Base-by-base conservation (phyloP, 1,284 basidiomycete species). In the Hymenochaete sp. region DNA sequence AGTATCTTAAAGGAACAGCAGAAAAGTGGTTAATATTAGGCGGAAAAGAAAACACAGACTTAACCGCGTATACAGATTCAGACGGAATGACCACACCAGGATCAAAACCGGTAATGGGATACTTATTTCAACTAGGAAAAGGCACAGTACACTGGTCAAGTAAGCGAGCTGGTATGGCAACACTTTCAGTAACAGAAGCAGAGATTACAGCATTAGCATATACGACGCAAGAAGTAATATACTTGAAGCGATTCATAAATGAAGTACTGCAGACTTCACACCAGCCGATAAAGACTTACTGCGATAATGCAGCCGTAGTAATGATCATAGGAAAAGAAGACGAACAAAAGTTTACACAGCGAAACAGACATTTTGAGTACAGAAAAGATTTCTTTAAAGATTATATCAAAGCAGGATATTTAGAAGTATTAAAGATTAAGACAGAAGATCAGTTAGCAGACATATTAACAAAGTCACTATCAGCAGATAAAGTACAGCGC, bases 361-460 rank as follows among this genome's bases (percentile, higher is more conserved):
- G 55, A 2, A 52, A 56, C 18, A 64, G 63, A 48, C 64, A 67
- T 50, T 62, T 66, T 29, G 55, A 62, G 35, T 52, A 62, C 18
- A 35, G 39, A 1, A 53, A 58, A 41, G 63, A 64, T 42, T 57
- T 55, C 24, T 37, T 51, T 18, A 42, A 35, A 57, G 18, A 55
- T 57, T 0, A 31, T 1, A 52, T 59, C n/a, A 36, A 50, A 13
- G 36, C 41, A 10, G 25, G 37, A 7, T 11, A 22, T 0, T 41
- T 57, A 25, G n/a, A 14, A 3, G 6, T 58, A 19, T 6, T 21
- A 2, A 55, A 54, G 32, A 46, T 36, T 36, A 51, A 47, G 5
- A 53, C 55, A 2, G 41, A 39, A 3, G 47, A 49, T 1, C 53
- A 42, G 31, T 16, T 52, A 13, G 50, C 55, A 21, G 54, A 55